Evolutionary conservation across 1,139 yeast species (phyloP).

Genomic region (Protomyces inundatus): DNA sequence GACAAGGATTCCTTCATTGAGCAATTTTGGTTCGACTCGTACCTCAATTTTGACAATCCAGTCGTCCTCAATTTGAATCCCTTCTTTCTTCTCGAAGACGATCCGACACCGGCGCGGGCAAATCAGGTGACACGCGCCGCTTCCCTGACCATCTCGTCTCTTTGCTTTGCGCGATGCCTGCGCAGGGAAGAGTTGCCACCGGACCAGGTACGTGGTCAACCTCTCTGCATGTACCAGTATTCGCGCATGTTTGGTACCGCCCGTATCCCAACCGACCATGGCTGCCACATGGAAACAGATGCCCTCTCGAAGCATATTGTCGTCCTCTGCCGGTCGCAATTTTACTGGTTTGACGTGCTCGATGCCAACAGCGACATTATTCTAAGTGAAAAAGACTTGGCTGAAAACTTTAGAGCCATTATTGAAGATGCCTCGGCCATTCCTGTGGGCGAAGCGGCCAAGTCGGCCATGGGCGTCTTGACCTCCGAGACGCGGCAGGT

Average conservation of each 20-base stretch:
- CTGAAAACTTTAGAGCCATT: conserved; percentile 67
- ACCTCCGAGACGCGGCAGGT: conserved; percentile 82
- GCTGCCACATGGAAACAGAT: conserved; percentile 83
- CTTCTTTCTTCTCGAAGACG: conserved; percentile 80
- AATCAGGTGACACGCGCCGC: conserved; percentile 78
- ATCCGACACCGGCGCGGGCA: conserved; percentile 71
- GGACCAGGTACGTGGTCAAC: conserved; percentile 61
- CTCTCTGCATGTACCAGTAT: conserved; percentile 86
- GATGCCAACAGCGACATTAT: conserved; percentile 65
- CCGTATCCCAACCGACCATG: conserved; percentile 71
- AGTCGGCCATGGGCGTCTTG: conserved; percentile 78
- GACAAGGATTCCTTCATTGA: conserved; percentile 74
- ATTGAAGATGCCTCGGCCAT: conserved; percentile 63
- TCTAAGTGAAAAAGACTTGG: conserved; percentile 67
- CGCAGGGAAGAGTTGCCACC: conserved; percentile 71
- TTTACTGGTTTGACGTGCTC: conserved; percentile 89
- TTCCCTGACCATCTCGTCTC: conserved; percentile 66
- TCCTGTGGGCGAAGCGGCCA: conserved; percentile 62
- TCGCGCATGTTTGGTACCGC: conserved; percentile 79
- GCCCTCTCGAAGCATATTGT: conserved; percentile 69
- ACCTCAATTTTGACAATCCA: conserved; percentile 74
- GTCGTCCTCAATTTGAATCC: conserved; percentile 86
- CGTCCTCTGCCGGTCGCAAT: conserved; percentile 79
- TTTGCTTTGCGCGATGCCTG: conserved; percentile 72
- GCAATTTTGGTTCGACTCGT: conserved; percentile 90